Base-by-base conservation (phyloP, 768 basidiomycete species). In the Lentinula aciculospora region DNA sequence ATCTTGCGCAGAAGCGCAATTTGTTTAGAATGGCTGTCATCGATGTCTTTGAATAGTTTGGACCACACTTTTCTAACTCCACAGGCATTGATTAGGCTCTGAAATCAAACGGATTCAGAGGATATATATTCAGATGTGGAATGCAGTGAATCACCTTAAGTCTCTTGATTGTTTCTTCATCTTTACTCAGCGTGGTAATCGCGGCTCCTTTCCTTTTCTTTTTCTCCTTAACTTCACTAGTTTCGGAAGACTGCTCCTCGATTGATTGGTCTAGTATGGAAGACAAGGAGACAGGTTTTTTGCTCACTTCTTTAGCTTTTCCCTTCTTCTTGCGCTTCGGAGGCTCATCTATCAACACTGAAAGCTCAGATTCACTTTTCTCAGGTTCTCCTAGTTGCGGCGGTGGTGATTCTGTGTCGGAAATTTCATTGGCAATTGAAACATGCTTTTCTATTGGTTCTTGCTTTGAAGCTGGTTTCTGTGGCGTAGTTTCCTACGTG, bases 31-130 rank as follows among this genome's bases (percentile, higher is more conserved):
- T 85, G 76, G 8, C 72, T 75, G 42, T 81, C 78, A 37, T 83
- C 65, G 56, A 57, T 39, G 13, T 76, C 85, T 62, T 82, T 71
- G 63, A 92, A 87, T 57, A 90, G 80, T 66, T 82, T 89, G 8
- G 80, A 76, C 91, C 91, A 94, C 5, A 81, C 73, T 68, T 86
- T 92, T 58, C 89, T 83, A 17, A 88, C 77, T 5, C 91, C 91
- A 61, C 92, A 92, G 1, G 88, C 87, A 13, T 79, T 68, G 1
- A 94, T 82, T 13, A 89, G 69, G 15, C 83, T 75, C 90, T 92
- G 57, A n/a, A 42, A 56, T 32, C 59, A 5, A 10, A 13, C 3
- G 23, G 59, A 45, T 31, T 60, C 15, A 21, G 37, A 21, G 29
- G 29, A 57, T n/a, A 56, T 10, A 56, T 10, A 27, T 34, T 17